These are phyloP conservation scores for Fusarium sp. DNA, from an alignment of 2,329 filamentous ascomycete genomes.

Conservation along the genomic window DNA sequence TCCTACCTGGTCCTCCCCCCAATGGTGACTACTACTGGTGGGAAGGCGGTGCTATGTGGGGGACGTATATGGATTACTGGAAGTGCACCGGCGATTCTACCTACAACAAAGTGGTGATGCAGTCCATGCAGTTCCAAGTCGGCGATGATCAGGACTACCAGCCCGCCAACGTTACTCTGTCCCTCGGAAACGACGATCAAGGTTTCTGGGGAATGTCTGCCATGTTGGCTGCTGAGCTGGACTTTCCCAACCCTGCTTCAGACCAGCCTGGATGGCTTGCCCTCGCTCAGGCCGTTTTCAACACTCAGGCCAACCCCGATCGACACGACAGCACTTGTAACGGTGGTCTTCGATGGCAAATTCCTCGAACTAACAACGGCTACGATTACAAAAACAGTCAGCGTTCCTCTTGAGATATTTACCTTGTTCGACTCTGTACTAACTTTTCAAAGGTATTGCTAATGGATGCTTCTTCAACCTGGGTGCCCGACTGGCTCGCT, in stretches of 20 bases:
- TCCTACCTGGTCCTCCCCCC: slow-evolving; percentile 57
- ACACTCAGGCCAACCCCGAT: slow-evolving; percentile 60
- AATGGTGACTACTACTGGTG: slow-evolving; percentile 69
- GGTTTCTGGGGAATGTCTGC: slow-evolving; percentile 72
- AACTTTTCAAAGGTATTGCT: slow-evolving; percentile 52
- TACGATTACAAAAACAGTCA: slow-evolving; percentile 77
- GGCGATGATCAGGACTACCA: slow-evolving; percentile 63
- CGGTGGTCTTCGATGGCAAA: slow-evolving; percentile 78
- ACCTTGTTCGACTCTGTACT: neutral
- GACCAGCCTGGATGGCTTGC: slow-evolving; percentile 62
- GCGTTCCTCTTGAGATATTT: neutral
- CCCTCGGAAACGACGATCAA: slow-evolving; percentile 71
- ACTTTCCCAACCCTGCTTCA: slow-evolving; percentile 62
- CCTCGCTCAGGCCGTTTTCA: slow-evolving; percentile 71
- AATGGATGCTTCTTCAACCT: slow-evolving; percentile 72
- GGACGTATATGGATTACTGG: slow-evolving; percentile 71
- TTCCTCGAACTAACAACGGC: slow-evolving; percentile 75
- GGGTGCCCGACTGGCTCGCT: slow-evolving; percentile 74
- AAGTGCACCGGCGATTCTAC: slow-evolving; percentile 65
- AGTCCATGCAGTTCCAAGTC: slow-evolving; percentile 61
- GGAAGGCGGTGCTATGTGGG: slow-evolving; percentile 70
- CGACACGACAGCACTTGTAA: slow-evolving; percentile 66
- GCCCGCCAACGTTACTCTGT: slow-evolving; percentile 61
- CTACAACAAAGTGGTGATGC: slow-evolving; percentile 63
- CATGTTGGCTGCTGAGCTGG: slow-evolving; percentile 66